phyloP scores from a whole-genome alignment of 495 filamentous ascomycete genomes.

The Aspergillus steynii region DNA sequence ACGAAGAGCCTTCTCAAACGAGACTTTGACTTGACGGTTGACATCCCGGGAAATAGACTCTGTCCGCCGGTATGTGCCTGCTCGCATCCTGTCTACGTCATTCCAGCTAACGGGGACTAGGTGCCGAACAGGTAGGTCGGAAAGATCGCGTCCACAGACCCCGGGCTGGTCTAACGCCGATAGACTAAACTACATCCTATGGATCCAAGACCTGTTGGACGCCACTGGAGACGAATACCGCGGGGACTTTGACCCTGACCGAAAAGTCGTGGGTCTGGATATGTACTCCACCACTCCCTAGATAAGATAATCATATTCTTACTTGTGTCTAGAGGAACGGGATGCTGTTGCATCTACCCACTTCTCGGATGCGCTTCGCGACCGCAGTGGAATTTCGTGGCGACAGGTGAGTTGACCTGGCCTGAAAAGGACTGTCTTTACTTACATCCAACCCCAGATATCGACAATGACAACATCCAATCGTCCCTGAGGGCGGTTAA shows the following conservation, averaged over 20 bases:
- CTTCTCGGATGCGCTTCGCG: constrained; percentile 73
- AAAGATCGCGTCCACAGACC: neutral
- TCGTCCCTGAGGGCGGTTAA: constrained; percentile 64
- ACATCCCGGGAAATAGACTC: constrained; percentile 73
- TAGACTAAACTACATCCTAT: constrained; percentile 84
- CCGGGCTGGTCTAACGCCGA: constrained; percentile 8
- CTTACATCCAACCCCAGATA: constrained; percentile 52
- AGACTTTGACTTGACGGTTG: constrained; percentile 72
- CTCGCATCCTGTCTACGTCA: neutral
- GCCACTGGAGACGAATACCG: constrained; percentile 56
- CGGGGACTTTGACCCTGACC: constrained; percentile 55
- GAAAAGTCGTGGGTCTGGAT: constrained; percentile 72
- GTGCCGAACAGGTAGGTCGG: constrained; percentile 62
- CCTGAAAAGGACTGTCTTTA: neutral
- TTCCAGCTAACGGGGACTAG: constrained; percentile 30
- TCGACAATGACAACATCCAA: constrained; percentile 70
- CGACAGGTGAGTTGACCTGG: constrained; percentile 53
- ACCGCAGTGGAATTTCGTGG: constrained; percentile 68
- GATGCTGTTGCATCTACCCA: constrained; percentile 88
- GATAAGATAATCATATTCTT: constrained; percentile 1
- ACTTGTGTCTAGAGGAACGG: constrained; percentile 63
- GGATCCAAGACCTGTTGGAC: constrained; percentile 85
- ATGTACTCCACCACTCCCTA: constrained; percentile 49
- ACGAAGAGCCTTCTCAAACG: constrained; percentile 74
- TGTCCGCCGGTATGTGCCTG: constrained; percentile 75